phyloP scores from a whole-genome alignment of 2,329 filamentous ascomycete genomes.

The Pestalotiopsis sp. region DNA sequence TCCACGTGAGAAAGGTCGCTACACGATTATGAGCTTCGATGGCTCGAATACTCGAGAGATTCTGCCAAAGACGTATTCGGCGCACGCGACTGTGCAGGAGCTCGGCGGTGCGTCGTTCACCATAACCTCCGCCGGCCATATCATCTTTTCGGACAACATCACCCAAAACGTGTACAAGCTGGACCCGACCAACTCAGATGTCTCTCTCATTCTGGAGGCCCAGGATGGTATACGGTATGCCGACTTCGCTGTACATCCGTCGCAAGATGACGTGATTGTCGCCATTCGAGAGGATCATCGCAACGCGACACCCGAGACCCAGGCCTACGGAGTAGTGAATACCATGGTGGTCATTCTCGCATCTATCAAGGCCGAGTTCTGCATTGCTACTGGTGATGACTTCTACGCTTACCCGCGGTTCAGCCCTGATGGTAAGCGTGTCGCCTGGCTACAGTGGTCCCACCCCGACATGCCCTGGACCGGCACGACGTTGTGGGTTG shows the following conservation, averaged over 20 bases:
- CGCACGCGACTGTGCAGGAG: background rate
- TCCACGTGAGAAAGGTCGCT: background rate
- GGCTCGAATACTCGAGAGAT: background rate
- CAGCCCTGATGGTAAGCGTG: background rate
- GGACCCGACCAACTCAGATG: background rate
- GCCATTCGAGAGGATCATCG: background rate
- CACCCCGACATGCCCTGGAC: conserved; percentile 2
- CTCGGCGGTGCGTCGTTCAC: background rate
- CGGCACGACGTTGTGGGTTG: background rate
- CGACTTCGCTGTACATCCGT: background rate
- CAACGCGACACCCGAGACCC: background rate
- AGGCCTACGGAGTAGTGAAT: background rate
- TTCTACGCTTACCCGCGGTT: background rate
- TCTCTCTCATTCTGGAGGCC: background rate
- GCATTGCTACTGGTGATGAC: background rate
- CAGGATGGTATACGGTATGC: background rate
- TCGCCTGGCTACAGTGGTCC: background rate
- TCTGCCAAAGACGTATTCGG: background rate
- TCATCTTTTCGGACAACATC: background rate
- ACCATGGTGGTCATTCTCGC: background rate
- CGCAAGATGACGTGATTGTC: background rate
- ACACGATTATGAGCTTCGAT: background rate
- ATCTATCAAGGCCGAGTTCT: background rate
- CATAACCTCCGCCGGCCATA: background rate
- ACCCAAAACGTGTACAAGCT: background rate